phyloP scores from a whole-genome alignment of 2,329 filamentous ascomycete genomes.

The Fusarium sp. region DNA sequence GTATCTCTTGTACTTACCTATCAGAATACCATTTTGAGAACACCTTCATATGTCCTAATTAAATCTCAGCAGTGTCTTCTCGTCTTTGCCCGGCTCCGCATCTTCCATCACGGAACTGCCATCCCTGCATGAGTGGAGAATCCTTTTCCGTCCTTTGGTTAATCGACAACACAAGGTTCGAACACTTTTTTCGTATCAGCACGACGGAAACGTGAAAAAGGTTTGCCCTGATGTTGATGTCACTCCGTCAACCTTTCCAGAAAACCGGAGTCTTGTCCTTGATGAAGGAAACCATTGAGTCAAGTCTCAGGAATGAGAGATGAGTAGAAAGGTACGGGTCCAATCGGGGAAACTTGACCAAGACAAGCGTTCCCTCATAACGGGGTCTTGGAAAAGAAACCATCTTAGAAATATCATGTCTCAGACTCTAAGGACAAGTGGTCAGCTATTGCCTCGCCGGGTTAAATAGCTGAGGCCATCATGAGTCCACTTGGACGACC shows the following conservation, averaged over 20 bases:
- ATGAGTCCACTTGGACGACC: neutral
- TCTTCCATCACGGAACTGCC: neutral
- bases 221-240: neutral
- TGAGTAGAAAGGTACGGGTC: neutral
- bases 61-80: neutral
- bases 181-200: neutral
- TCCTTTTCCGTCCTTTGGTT: neutral
- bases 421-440: conserved; percentile 1
- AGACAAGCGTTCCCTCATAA: neutral
- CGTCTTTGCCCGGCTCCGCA: neutral
- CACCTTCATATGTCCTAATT: too few species aligned
- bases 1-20: neutral
- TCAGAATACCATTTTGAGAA: neutral
- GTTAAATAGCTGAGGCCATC: neutral
- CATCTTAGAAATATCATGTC: conserved; percentile 3
- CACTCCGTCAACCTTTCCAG: neutral
- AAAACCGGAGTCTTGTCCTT: neutral
- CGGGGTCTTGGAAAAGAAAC: neutral
- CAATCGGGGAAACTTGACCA: neutral
- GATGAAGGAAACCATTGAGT: neutral
- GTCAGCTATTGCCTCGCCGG: neutral
- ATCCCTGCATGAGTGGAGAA: neutral
- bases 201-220: neutral
- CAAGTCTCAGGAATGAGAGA: neutral
- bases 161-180: neutral